Base-by-base conservation (phyloP, 352 stramenopile species). In the Plasmopara muralis region DNA sequence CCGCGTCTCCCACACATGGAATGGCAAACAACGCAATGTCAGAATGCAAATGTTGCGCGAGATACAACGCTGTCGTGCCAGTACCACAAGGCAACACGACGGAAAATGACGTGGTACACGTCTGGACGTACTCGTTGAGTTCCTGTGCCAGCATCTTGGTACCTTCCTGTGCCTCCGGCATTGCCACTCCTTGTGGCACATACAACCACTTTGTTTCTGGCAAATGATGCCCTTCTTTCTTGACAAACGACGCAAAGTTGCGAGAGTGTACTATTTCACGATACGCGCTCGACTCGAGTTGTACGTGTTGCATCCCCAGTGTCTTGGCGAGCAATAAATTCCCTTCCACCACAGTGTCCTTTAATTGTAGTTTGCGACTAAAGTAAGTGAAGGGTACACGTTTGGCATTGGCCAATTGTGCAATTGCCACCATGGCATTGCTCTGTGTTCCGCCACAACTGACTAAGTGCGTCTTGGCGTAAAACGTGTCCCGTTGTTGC, bases 351-450 rank as follows among this genome's bases (percentile, higher is more conserved):
- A 30, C 4, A 5, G 46, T 39, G 35, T 68, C n/a, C 13, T 57
- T 49, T 0, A 64, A 29, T 5, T 31, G 45, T 16, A 88, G 33
- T 6, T 55, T 53, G 20, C 79, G 74, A 58, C 72, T 87, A 39
- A 92, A 91, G 50, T 94, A 94, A n/a, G 77, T 89, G 64, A 94
- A 94, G 12, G 83, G 81, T 18, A 88, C 68, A 35, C 42, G 44
- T 62, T 79, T 81, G n/a, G 60, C 60, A 42, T 85, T 64, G n/a
- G 83, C 79, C 31, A 94, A 47, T 56, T 94, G 83, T 6, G 83
- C 83, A 46, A 94, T 68, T 9, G 83, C 81, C 37, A 92, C 56
- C 83, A 94, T 94, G 34, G 83, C 83, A 50, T 94, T 94, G 57
- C 83, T 94, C 55, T 92, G 81, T 9, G 83, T 68, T 1, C 83